Evolutionary conservation across 306 rosid genomes (phyloP).

Genomic region (Acacia confusa): DNA sequence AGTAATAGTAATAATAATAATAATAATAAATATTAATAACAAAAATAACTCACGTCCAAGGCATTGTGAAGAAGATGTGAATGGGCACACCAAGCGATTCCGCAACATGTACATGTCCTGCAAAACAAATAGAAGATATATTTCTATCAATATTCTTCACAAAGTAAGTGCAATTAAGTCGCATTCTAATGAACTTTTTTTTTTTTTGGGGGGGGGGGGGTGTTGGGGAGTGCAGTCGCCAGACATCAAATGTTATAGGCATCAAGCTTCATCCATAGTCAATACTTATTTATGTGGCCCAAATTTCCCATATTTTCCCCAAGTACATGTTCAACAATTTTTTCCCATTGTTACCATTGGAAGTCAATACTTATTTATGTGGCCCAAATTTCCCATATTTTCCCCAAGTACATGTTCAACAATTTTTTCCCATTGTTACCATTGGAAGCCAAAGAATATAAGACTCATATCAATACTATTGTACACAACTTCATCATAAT

Average conservation of each 20-base stretch:
- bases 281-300: not conserved
- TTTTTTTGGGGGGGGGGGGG: no score
- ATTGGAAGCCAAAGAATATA: not conserved
- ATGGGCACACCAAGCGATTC: conserved; percentile 96
- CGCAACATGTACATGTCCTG: conserved; percentile 93
- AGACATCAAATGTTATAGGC: not conserved
- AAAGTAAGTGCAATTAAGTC: conserved; percentile 7
- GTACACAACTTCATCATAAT: not conserved
- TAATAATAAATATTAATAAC: no score
- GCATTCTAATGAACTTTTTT: not conserved
- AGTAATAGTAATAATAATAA: conserved; percentile 29
- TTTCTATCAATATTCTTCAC: conserved; percentile 11
- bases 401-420: not conserved
- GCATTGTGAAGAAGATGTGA: conserved; percentile 99
- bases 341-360: not conserved
- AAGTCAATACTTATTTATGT: not conserved
- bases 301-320: not conserved
- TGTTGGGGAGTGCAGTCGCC: no score
- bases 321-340: not conserved
- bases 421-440: not conserved
- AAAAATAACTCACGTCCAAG: conserved; percentile 82
- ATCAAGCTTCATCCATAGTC: not conserved
- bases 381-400: not conserved
- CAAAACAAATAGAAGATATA: conserved; percentile 38
- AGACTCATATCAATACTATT: not conserved